Evolutionary conservation across 176 grass and related monocot species (phyloP).

Genomic region (Typha latifolia): DNA sequence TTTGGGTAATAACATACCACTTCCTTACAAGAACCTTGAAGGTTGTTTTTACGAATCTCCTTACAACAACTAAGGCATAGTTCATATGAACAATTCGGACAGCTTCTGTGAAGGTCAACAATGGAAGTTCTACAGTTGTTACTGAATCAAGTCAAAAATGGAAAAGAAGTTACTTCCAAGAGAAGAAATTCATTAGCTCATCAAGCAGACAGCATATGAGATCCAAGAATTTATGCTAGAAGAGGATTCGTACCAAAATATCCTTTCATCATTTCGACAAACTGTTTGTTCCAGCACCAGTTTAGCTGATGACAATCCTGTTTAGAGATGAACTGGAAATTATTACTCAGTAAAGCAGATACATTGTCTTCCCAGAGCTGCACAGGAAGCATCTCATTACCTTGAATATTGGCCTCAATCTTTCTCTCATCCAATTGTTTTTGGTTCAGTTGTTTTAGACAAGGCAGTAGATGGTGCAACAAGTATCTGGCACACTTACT

Average conservation of each 20-base stretch:
- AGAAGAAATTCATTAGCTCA: background rate
- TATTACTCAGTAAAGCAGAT: constrained; percentile 10
- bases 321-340: constrained; percentile 10
- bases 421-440: constrained; percentile 51
- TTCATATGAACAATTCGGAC: constrained; percentile 49
- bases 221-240: background rate
- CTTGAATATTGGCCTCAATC: constrained; percentile 40
- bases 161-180: constrained; percentile 7
- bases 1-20: constrained; percentile 8
- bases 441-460: constrained; percentile 33
- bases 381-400: constrained; percentile 20
- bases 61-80: constrained; percentile 61
- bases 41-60: constrained; percentile 34
- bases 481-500: constrained; percentile 33
- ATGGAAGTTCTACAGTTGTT: constrained; percentile 68
- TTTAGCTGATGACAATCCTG: constrained; percentile 28
- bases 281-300: constrained; percentile 29
- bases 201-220: background rate
- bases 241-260: constrained; percentile 40
- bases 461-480: constrained; percentile 48
- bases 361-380: constrained; percentile 7
- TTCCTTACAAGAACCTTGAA: constrained; percentile 18
- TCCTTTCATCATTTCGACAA: constrained; percentile 39
- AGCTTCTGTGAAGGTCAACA: constrained; percentile 64
- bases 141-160: constrained; percentile 26